Conservation (phyloP, 164 flowering plant genomes). For the Protea cynaroides region DNA sequence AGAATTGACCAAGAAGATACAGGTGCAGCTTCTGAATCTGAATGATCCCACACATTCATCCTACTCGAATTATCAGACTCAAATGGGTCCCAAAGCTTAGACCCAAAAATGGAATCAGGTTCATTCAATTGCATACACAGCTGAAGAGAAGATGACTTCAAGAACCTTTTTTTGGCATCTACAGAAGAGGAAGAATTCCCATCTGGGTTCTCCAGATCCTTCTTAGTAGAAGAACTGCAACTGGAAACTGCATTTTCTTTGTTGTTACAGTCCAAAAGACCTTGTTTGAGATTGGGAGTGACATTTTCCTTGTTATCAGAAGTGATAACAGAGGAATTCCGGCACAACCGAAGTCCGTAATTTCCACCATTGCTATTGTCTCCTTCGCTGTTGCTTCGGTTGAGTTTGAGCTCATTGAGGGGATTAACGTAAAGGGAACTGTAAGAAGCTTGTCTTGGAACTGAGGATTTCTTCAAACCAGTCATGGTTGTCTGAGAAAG, state of each 20-base stretch:
- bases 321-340: slow-evolving; percentile 5
- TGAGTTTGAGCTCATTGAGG: slow-evolving; percentile 38
- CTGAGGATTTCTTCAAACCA: slow-evolving; percentile 28
- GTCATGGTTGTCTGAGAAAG: slow-evolving; percentile 20
- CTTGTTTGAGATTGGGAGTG: slow-evolving; percentile 13
- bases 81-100: slow-evolving; percentile 33
- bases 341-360: slow-evolving; percentile 22
- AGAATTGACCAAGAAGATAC: slow-evolving; percentile 92
- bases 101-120: slow-evolving; percentile 45
- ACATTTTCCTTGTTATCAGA: slow-evolving; percentile 43
- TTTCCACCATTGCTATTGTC: slow-evolving; percentile 6
- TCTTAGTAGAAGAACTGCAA: slow-evolving; percentile 2
- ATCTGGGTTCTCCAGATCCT: slow-evolving; percentile 11
- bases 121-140: slow-evolving; percentile 59
- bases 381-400: slow-evolving; percentile 39
- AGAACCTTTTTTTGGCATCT: slow-evolving; percentile 15
- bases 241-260: neutral
- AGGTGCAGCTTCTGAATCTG: slow-evolving; percentile 94
- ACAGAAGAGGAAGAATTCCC: slow-evolving; percentile 22
- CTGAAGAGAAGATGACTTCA: slow-evolving; percentile 72
- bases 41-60: slow-evolving; percentile 67
- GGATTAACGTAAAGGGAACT: slow-evolving; percentile 49
- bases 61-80: slow-evolving; percentile 40
- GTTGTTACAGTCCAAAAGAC: neutral
- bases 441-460: slow-evolving; percentile 41